phyloP scores from a whole-genome alignment of 208 protist genomes.

The Leptomonas seymouri region DNA sequence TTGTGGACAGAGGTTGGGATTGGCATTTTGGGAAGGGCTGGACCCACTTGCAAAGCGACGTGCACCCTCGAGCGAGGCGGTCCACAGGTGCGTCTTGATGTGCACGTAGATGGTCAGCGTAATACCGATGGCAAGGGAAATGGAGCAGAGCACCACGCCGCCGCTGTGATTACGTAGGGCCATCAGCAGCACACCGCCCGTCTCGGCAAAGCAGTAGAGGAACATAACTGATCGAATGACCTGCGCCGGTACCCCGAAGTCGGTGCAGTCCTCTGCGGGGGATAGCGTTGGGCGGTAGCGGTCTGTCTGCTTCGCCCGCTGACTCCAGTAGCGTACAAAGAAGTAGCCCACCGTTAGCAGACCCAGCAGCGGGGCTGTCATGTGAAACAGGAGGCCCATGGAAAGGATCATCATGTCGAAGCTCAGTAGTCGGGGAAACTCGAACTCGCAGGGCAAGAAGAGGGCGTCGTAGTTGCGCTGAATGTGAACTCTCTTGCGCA shows the following conservation, averaged over 20 bases:
- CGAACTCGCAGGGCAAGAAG: conserved; percentile 59
- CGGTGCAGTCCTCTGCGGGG: conserved; percentile 68
- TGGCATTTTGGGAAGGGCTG: conserved; percentile 5
- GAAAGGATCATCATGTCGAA: conserved; percentile 79
- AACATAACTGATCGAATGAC: conserved; percentile 70
- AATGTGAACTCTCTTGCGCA: conserved; percentile 48
- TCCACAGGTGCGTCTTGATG: conserved; percentile 53
- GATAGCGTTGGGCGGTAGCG: conserved; percentile 58
- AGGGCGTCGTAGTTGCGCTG: conserved; percentile 82
- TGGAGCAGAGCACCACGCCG: conserved; percentile 53
- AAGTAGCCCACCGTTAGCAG: conserved; percentile 74
- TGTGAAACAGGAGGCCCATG: conserved; percentile 87
- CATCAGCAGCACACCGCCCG: conserved; percentile 67
- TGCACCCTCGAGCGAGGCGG: conserved; percentile 48
- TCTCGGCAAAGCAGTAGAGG: conserved; percentile 66
- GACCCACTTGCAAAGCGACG: conserved; percentile 28
- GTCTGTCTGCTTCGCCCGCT: conserved; percentile 73
- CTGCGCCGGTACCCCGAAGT: conserved; percentile 66
- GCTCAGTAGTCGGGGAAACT: conserved; percentile 62
- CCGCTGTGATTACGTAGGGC: conserved; percentile 52
- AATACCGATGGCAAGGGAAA: conserved; percentile 49
- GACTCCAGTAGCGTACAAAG: conserved; percentile 66
- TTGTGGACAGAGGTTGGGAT: not conserved
- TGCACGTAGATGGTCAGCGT: conserved; percentile 51
- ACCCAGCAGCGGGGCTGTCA: conserved; percentile 75